phyloP scores from a whole-genome alignment of 805 yeast species.

The Zygosaccharomyces kombuchaensis region DNA sequence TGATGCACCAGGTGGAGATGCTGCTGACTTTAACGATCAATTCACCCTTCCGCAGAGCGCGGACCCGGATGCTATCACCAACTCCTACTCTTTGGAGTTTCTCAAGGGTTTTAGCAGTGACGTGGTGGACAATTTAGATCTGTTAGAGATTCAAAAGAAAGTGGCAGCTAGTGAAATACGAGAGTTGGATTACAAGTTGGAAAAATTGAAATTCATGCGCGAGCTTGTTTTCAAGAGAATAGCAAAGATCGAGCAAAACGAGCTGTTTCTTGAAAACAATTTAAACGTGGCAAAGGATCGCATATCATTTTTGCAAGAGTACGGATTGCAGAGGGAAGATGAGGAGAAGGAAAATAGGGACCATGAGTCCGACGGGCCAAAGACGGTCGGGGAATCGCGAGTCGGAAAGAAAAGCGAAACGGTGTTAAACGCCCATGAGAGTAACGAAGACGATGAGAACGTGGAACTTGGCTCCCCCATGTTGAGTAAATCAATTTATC shows the following conservation, averaged over 20 bases:
- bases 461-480: constrained; percentile 26
- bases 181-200: constrained; percentile 57
- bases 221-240: constrained; percentile 53
- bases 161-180: constrained; percentile 59
- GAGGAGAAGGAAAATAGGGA: constrained; percentile 15
- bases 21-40: constrained; percentile 14
- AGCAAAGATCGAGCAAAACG: constrained; percentile 57
- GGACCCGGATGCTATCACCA: constrained; percentile 39
- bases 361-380: constrained; percentile 6
- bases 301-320: constrained; percentile 41
- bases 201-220: constrained; percentile 47
- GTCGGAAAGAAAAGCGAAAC: not conserved
- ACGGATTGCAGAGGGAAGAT: constrained; percentile 34
- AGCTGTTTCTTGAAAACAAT: constrained; percentile 49
- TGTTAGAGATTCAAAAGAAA: constrained; percentile 59
- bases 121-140: constrained; percentile 46
- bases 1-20: constrained; percentile 18
- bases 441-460: constrained; percentile 8
- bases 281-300: constrained; percentile 42
- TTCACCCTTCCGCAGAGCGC: constrained; percentile 39
- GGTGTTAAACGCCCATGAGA: not conserved
- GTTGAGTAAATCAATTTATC: constrained; percentile 41
- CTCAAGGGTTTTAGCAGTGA: constrained; percentile 37
- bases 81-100: constrained; percentile 41
- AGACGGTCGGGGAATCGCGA: not conserved